Evolutionary conservation across 495 filamentous ascomycete genomes (phyloP).

Genomic region (Xylaria palmicola): DNA sequence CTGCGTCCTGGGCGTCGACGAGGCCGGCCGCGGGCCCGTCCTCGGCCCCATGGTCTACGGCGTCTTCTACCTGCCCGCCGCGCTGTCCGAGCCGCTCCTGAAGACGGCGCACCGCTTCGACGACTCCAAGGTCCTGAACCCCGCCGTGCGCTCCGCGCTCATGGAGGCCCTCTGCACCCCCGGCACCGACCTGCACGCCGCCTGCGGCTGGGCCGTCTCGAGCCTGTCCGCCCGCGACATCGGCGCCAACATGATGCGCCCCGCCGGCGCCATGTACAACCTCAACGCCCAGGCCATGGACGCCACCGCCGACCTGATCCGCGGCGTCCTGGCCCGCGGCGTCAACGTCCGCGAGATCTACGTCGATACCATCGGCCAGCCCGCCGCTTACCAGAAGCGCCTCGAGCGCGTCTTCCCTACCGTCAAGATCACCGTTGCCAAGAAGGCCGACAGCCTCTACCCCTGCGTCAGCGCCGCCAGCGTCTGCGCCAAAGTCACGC

Average conservation of each 20-base stretch:
- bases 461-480: slow-evolving; percentile 91
- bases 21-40: slow-evolving; percentile 93
- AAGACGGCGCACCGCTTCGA: slow-evolving; percentile 78
- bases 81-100: slow-evolving; percentile 68
- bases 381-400: slow-evolving; percentile 76
- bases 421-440: slow-evolving; percentile 79
- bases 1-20: slow-evolving; percentile 77
- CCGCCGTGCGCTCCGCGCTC: slow-evolving; percentile 66
- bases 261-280: slow-evolving; percentile 68
- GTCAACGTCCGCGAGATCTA: slow-evolving; percentile 87
- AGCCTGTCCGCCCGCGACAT: slow-evolving; percentile 85
- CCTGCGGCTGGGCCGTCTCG: slow-evolving; percentile 80
- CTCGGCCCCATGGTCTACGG: slow-evolving; percentile 98
- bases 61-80: slow-evolving; percentile 75
- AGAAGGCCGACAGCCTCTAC: slow-evolving; percentile 93
- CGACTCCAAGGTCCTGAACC: slow-evolving; percentile 86
- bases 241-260: slow-evolving; percentile 72
- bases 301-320: slow-evolving; percentile 83
- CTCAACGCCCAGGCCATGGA: slow-evolving; percentile 98
- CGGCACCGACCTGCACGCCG: slow-evolving; percentile 57
- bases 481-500: slow-evolving; percentile 92
- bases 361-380: slow-evolving; percentile 90
- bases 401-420: slow-evolving; percentile 83
- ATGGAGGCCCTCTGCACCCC: slow-evolving; percentile 74
- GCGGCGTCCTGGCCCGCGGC: slow-evolving; percentile 66